Base-by-base conservation (phyloP, 1,284 basidiomycete genomes). In the Inonotus obliquus region DNA sequence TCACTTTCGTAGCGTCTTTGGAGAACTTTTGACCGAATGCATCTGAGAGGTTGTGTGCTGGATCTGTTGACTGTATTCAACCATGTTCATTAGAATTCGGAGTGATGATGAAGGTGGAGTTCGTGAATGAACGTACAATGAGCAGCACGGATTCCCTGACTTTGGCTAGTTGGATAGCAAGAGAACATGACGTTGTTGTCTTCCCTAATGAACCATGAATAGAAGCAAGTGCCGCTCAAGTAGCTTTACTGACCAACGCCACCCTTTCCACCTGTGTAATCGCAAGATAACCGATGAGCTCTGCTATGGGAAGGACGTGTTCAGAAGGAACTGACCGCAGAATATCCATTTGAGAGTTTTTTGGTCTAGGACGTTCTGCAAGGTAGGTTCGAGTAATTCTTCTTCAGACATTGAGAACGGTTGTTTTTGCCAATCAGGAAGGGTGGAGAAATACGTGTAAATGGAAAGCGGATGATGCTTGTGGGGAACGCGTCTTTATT, bases 21-120 rank as follows among this genome's bases (percentile, higher is more conserved):
- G 93, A 94, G 76, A 99, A 99, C 79, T 99, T 99, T 73, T 99
- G 96, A 11, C 94, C 93, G 74, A 99, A 99, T 6, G 97, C 96
- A 76, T 99, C 96, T 14, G 96, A 98, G 44, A 99, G 80, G 76
- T 99, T 99, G 79, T 99, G 96, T 44, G 96, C 96, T 11, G 96
- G 97, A 76, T 99, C 96, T 7, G 96, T 99, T 11, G 96, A 98
- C 94, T 97, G 70, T 47, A 25, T 25, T 37, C 17, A 19, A 27
- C 41, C 35, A 56, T 7, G 19, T 60, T 29, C 56, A 44, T 19
- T 38, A 27, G 9, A 2, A 17, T 44, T 4, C 38, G 41, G 17
- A 17, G 17, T 25, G 39, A 14, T 54, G 54, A 41, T 53, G 53
- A 45, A 60, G 54, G n/a, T n/a, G 47, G 58, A 44, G 35, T 38